phyloP scores from a whole-genome alignment of 441 rosid species.

The Sinapis alba region DNA sequence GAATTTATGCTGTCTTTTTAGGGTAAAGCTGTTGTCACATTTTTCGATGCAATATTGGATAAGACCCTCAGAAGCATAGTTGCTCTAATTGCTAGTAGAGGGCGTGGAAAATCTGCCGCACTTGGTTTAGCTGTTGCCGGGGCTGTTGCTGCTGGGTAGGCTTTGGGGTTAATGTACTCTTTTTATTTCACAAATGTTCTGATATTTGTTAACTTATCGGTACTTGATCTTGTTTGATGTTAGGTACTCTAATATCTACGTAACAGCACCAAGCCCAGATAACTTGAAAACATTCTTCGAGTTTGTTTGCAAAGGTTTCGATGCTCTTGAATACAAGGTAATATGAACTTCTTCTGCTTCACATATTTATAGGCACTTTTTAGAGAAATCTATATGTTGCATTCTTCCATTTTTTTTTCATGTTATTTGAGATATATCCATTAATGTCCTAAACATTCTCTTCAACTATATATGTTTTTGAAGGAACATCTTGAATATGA shows the following conservation, averaged over 20 bases:
- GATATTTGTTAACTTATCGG: background rate
- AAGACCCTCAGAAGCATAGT: conserved; percentile 78
- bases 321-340: conserved; percentile 87
- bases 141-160: conserved; percentile 94
- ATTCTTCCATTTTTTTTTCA: conserved; percentile 15
- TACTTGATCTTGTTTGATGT: conserved; percentile 31
- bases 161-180: conserved; percentile 30
- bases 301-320: conserved; percentile 88
- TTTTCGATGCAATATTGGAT: conserved; percentile 93
- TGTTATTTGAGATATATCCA: conserved; percentile 9
- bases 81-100: conserved; percentile 95
- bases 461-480: conserved; percentile 26
- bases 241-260: conserved; percentile 91
- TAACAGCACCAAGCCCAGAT: conserved; percentile 96
- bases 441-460: conserved; percentile 15
- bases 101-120: conserved; percentile 98
- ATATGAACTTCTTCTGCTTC: conserved; percentile 23
- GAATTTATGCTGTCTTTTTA: conserved; percentile 32
- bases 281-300: conserved; percentile 91
- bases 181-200: background rate
- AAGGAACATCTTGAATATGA: conserved; percentile 96
- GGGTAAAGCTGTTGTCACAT: conserved; percentile 95
- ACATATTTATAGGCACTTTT: background rate
- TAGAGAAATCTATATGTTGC: background rate
- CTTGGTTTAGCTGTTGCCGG: conserved; percentile 95